These are phyloP conservation scores for Penicillium herquei DNA, from an alignment of 495 filamentous ascomycete species.

Conservation along the genomic window DNA sequence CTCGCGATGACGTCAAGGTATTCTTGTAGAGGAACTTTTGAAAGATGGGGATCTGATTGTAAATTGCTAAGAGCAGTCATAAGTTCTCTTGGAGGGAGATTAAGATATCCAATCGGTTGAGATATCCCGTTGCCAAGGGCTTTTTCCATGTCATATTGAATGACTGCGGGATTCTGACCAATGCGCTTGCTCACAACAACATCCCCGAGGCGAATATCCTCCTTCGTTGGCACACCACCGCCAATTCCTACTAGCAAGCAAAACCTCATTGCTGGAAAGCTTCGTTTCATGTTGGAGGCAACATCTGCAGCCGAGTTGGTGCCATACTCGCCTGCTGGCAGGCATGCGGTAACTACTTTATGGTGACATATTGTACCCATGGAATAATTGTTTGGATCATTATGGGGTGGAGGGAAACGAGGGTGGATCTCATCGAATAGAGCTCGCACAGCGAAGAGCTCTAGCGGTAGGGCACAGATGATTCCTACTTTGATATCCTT, in stretches of 20 bases:
- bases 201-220: slow-evolving; percentile 28
- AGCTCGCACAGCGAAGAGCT: slow-evolving; percentile 35
- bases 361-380: slow-evolving; percentile 36
- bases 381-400: slow-evolving; percentile 36
- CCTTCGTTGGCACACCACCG: slow-evolving; percentile 17
- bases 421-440: slow-evolving; percentile 38
- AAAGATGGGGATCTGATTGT: slow-evolving; percentile 10
- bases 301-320: slow-evolving; percentile 22
- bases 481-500: too few species aligned
- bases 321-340: slow-evolving; percentile 21
- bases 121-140: not conserved
- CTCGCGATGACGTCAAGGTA: slow-evolving; percentile 18
- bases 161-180: slow-evolving; percentile 3
- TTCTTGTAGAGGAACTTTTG: not conserved
- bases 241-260: slow-evolving; percentile 29
- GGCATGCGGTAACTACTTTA: slow-evolving; percentile 25
- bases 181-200: slow-evolving; percentile 14
- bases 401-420: not conserved
- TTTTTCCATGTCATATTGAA: slow-evolving; percentile 23
- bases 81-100: slow-evolving; percentile 19
- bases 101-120: slow-evolving; percentile 8
- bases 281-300: slow-evolving; percentile 25
- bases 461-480: slow-evolving; percentile 42
- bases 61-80: slow-evolving; percentile 18
- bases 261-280: not conserved